Percentiles rank a stretch among this genome's conserved stretches.
Evolutionary conservation across 192 early-diverging fungal genomes (phyloP).

Genomic region (Borealophlyctis nickersoniae): DNA sequence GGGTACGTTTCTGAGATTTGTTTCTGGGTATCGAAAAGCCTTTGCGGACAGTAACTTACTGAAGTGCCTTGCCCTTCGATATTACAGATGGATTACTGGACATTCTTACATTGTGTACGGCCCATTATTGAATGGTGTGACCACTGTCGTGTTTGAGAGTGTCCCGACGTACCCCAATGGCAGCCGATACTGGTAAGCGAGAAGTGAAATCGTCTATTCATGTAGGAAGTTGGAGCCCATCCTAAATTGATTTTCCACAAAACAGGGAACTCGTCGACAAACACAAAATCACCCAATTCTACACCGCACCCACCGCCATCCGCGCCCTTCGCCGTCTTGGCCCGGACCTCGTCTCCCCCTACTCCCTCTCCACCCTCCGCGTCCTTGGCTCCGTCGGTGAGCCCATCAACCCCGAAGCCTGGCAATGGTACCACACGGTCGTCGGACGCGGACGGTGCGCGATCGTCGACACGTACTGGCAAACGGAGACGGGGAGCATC

Average conservation of each 20-base stretch:
- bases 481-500: conserved; percentile 86
- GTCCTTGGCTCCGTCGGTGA: conserved; percentile 95
- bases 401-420: conserved; percentile 97
- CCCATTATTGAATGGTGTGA: conserved; percentile 78
- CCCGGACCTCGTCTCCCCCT: conserved; percentile 69
- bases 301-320: conserved; percentile 97
- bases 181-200: conserved; percentile 55
- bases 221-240: neutral
- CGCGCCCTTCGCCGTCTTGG: conserved; percentile 89
- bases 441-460: conserved; percentile 83
- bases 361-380: conserved; percentile 79
- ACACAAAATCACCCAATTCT: conserved; percentile 94
- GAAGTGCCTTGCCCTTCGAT: neutral
- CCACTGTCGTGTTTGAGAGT: conserved; percentile 91
- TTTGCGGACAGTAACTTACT: too few relatives aligned
- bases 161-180: conserved; percentile 90
- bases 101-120: conserved; percentile 91
- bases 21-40: too few relatives aligned
- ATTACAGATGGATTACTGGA: conserved; percentile 60
- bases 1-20: too few relatives aligned
- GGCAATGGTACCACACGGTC: conserved; percentile 94
- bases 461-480: conserved; percentile 93
- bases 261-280: conserved; percentile 75
- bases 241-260: conserved; percentile 4
- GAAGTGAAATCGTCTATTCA: conserved; percentile 29